These are phyloP conservation scores for Sugiyamaella grinbergsii DNA, from an alignment of 1,139 yeast species.

Conservation along the genomic window DNA sequence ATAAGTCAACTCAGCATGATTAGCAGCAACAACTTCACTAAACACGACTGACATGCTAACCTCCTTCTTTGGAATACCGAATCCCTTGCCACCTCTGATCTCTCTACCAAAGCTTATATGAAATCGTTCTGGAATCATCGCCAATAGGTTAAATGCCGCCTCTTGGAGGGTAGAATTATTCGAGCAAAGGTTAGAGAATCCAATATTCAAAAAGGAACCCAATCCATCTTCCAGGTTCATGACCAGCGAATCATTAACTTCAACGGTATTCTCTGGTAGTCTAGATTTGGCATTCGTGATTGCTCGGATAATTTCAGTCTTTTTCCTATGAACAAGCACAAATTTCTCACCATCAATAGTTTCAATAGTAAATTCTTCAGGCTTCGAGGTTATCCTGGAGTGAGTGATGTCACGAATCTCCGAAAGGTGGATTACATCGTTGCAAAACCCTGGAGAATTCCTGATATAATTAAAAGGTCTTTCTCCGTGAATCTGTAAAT, in stretches of 20 bases:
- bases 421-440: conserved; percentile 31
- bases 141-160: conserved; percentile 64
- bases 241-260: conserved; percentile 18
- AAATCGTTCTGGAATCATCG: conserved; percentile 63
- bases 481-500: conserved; percentile 56
- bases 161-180: conserved; percentile 60
- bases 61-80: conserved; percentile 74
- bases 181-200: conserved; percentile 67
- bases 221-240: conserved; percentile 35
- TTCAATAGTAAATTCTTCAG: conserved; percentile 61
- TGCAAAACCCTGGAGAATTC: conserved; percentile 33
- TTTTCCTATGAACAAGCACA: conserved; percentile 25
- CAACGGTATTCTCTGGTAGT: conserved; percentile 24
- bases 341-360: conserved; percentile 38
- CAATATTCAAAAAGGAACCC: conserved; percentile 55
- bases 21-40: conserved; percentile 58
- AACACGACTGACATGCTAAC: conserved; percentile 63
- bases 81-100: conserved; percentile 58
- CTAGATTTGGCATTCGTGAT: conserved; percentile 33
- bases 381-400: conserved; percentile 52
- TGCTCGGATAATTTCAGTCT: conserved; percentile 36
- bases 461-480: conserved; percentile 54
- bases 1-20: conserved; percentile 63
- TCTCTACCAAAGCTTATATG: conserved; percentile 62
- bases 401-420: conserved; percentile 48